Conservation (phyloP, 352 stramenopile genomes). For the Pythium plurisporium region DNA sequence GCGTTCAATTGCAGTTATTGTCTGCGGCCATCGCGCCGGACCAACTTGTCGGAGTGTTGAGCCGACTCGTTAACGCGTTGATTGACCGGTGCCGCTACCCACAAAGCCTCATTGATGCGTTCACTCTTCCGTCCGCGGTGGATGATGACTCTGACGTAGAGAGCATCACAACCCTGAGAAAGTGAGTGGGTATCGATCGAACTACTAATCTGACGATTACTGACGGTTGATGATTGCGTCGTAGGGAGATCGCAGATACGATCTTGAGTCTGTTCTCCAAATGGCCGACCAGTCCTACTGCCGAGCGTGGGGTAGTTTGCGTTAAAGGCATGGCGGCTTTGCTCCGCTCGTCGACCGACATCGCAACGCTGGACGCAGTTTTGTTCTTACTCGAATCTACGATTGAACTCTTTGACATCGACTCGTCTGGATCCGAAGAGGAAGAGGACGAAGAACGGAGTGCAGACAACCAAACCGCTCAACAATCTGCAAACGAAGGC, state of each 20-base stretch:
- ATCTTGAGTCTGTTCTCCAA: constrained; percentile 78
- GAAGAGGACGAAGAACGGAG: constrained; percentile 31
- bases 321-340: constrained; percentile 58
- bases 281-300: constrained; percentile 47
- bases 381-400: constrained; percentile 71
- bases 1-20: constrained; percentile 40
- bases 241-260: constrained; percentile 77
- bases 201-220: not conserved
- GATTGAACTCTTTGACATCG: constrained; percentile 79
- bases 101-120: constrained; percentile 43
- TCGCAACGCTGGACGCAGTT: constrained; percentile 62
- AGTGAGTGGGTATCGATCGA: no score
- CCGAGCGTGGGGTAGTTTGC: constrained; percentile 41
- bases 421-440: constrained; percentile 65
- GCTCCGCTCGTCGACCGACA: constrained; percentile 37
- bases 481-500: constrained; percentile 28
- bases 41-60: constrained; percentile 42
- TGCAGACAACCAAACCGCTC: not conserved
- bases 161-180: constrained; percentile 38
- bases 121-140: constrained; percentile 31
- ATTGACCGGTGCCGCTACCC: constrained; percentile 67
- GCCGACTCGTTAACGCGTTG: constrained; percentile 60
- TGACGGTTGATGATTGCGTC: not conserved
- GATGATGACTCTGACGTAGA: constrained; percentile 64
- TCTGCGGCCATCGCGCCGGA: constrained; percentile 23